Base-by-base conservation (phyloP, 192 early-diverging fungal genomes). In the Rhizophagus clarus region DNA sequence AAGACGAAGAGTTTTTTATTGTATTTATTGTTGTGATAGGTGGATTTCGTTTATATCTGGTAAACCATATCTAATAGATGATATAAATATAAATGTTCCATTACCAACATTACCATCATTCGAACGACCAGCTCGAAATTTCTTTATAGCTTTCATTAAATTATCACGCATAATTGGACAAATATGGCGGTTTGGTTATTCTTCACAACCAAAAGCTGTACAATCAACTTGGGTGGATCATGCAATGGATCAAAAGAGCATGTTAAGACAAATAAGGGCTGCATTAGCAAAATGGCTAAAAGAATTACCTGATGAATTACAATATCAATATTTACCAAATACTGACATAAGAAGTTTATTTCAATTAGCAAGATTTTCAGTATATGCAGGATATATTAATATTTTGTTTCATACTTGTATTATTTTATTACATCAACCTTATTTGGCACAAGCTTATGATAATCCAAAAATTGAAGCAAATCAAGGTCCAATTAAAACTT, bases 161-260 rank as follows among this genome's bases (percentile, higher is more conserved):
- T 24, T 79, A 40, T 79, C 77, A 17, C 66, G 68, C 0, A 79
- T 79, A 34, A 26, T 79, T n/a, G 77, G 77, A 6, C 22, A 69
- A 69, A 79, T 79, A 24, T 79, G 77, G 77, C 71, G 69, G 56
- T 79, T 79, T 79, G 77, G 77, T 8, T 79, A 79, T 79, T 79
- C 77, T 6, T 70, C 68, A 49, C 67, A 71, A 71, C 77, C 77
- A 49, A 79, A 69, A 71, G 67, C 77, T 37, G 29, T 29, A 4
- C 29, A n/a, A n/a, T 17, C 45, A 56, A 71, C 15, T 61, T 79
- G 77, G 77, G 4, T 28, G 2, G 42, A 60, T 61, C 77, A 79
- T 56, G 68, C 51, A 28, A 79, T 37, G 20, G 77, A 79, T 61
- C 49, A 47, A 49, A 79, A 79, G n/a, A 71, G 67, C 9, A 56